Evolutionary conservation across 768 basidiomycete genomes (phyloP), one percentile per base, ranked within the genome.

Genomic region (Mycena floridula): DNA sequence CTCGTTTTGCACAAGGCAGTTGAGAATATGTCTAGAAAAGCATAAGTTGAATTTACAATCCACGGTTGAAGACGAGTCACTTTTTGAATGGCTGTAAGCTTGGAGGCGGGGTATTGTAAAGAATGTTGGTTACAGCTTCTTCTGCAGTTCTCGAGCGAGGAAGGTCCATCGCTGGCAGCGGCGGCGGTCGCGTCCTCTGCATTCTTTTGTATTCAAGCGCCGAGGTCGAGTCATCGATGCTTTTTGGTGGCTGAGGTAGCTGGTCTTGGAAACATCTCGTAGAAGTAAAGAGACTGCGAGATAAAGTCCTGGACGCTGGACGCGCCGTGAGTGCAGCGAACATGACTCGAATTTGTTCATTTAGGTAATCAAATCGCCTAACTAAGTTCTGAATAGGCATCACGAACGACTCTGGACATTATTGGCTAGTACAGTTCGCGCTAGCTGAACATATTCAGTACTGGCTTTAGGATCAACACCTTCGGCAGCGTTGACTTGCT

Each of bases 1-100:
- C 67, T 99, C 96, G 61, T 99, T 97, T 66, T 99, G 96, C 3
- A 98, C 96, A 48, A 99, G 81, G 63, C 94, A 97, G 68, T 99
- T 98, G 50, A 98, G 76, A 46, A 94, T 79, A 59, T 98, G 95
- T 63, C 93, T 97, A 56, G 48, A 24, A 46, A 44, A 50, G 47
- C 43, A 42, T 44, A 44, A 38, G 42, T 50, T 47, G 43, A 53
- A 36, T 28, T 45, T 39, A 37, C 37, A 37, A 39, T 41, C 37
- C 37, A 24, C n/a, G n/a, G n/a, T n/a, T 35, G 32, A 3, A 35
- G n/a, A n/a, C 25, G 25, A 68, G 77, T 50, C 54, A 91, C 91
- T 86, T 89, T 76, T 94, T 94, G 68, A 82, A 96, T 2, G 92
- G 92, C 58, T 94, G 89, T 39, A 88, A 62, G 58, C 85, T 92